Percentiles rank a stretch among this genome's conserved stretches.
Evolutionary conservation across 441 rosid genomes (phyloP).

Genomic region (Sinapis alba): DNA sequence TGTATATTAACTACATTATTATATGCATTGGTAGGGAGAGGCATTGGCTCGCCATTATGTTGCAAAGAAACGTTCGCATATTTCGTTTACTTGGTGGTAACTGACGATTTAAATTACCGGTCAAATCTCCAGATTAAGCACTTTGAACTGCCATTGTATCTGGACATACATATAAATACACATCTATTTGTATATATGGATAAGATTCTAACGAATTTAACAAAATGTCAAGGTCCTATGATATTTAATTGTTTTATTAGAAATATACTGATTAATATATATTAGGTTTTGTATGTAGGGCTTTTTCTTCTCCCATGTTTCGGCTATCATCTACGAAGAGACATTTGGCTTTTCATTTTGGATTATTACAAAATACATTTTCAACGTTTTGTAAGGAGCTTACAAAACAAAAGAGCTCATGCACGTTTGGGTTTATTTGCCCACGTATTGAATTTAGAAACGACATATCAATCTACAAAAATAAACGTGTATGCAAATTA

Average conservation of each 20-base stretch:
- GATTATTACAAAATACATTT: constrained; percentile 3
- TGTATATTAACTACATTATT: neutral
- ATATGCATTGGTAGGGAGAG: neutral
- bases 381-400: constrained; percentile 9
- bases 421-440: constrained; percentile 22
- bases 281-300: neutral
- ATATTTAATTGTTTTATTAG: neutral
- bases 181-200: constrained; percentile 20
- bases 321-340: constrained; percentile 32
- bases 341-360: constrained; percentile 41
- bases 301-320: constrained; percentile 36
- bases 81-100: constrained; percentile 17
- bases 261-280: neutral
- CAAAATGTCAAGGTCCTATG: constrained; percentile 21
- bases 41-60: constrained; percentile 18
- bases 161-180: neutral
- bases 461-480: neutral
- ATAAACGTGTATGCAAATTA: neutral
- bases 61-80: constrained; percentile 29
- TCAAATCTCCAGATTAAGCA: constrained; percentile 12
- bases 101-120: neutral
- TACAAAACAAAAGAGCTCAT: constrained; percentile 15
- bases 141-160: neutral
- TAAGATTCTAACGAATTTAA: constrained; percentile 31
- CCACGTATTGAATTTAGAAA: constrained; percentile 1